Evolutionary conservation across 2,329 filamentous ascomycete species (phyloP).

Genomic region (Alternaria brassicicola): DNA sequence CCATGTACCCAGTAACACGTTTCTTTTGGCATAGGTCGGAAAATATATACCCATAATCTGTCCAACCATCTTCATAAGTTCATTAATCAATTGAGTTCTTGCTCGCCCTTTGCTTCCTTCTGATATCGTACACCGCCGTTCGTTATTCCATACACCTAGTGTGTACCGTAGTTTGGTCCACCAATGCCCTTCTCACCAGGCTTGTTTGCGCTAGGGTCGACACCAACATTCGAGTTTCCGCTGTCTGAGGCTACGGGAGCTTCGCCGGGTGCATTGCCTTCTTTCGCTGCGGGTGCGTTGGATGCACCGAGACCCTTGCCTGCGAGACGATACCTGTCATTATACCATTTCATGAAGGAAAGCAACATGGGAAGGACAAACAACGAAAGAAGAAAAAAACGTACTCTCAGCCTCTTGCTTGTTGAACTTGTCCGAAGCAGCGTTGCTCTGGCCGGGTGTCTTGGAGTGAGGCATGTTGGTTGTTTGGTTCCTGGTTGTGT

Average conservation of each 20-base stretch:
- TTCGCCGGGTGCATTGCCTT: conserved; percentile 19
- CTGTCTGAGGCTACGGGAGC: conserved; percentile 24
- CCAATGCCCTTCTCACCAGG: conserved; percentile 26
- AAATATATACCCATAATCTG: not conserved
- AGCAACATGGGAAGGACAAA: not conserved
- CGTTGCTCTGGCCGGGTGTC: conserved; percentile 26
- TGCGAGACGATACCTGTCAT: not conserved
- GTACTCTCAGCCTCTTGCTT: conserved; percentile 25
- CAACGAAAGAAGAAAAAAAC: not conserved
- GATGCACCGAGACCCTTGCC: conserved; percentile 26
- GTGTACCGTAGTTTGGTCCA: conserved; percentile 21
- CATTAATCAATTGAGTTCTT: not conserved
- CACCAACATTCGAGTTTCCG: conserved; percentile 24
- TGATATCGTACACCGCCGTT: not conserved
- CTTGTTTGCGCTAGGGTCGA: conserved; percentile 24
- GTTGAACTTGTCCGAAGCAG: conserved; percentile 26
- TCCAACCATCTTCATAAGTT: not conserved
- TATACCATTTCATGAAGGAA: not conserved
- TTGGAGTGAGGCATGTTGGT: conserved; percentile 24
- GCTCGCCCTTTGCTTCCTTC: not conserved
- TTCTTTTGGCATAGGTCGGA: not conserved
- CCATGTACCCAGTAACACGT: not conserved
- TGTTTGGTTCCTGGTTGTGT: not conserved
- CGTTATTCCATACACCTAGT: not conserved
- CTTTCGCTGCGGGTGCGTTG: conserved; percentile 23